Base-by-base conservation (phyloP, 352 stramenopile species). In the Chrysophaeum taylorii region DNA sequence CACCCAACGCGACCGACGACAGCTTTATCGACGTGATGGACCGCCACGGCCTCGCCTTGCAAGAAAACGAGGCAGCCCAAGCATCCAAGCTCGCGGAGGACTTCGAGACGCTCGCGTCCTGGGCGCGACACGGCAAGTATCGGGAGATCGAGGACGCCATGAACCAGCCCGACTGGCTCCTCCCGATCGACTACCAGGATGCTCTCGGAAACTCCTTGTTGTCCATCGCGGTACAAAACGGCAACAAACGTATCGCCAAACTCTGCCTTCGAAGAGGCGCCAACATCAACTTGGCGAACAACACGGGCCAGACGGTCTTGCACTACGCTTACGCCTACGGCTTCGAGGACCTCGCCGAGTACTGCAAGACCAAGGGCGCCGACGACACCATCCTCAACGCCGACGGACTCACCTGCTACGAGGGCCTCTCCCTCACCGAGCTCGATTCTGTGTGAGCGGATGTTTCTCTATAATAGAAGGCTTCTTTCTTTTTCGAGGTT, bases 191-290 rank as follows among this genome's bases (percentile, higher is more conserved):
- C 66, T 86, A 88, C 52, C 90, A 92, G 70, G 92, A 97, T 68
- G 81, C 83, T 7, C 85, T 87, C 25, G 92, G 91, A 39, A 96
- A 97, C 69, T 94, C 88, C 0, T 71, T 97, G n/a, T 79, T 97
- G 15, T 91, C 87, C 37, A 81, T 97, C 31, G 92, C 90, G 0
- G 93, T 86, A 36, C 92, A 97, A 71, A 97, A 97, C 82, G 93
- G 92, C 75, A 96, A 96, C 80, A 95, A 96, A 76, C 84, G 91
- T 54, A 96, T 97, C 50, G 84, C 84, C 42, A 97, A 97, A 82
- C 82, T 97, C 7, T 94, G 86, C 73, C 71, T 97, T 33, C 88
- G 92, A 2, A 86, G 89, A 36, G 92, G 89, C 21, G 90, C 91
- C 37, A 87, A 96, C 42, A 85, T 97, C 73, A 94, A 97, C 75